Percentiles rank a stretch among this genome's conserved stretches.
These are phyloP conservation scores for Metschnikowia shivogae DNA, from an alignment of 805 yeast genomes.

Conservation along the genomic window DNA sequence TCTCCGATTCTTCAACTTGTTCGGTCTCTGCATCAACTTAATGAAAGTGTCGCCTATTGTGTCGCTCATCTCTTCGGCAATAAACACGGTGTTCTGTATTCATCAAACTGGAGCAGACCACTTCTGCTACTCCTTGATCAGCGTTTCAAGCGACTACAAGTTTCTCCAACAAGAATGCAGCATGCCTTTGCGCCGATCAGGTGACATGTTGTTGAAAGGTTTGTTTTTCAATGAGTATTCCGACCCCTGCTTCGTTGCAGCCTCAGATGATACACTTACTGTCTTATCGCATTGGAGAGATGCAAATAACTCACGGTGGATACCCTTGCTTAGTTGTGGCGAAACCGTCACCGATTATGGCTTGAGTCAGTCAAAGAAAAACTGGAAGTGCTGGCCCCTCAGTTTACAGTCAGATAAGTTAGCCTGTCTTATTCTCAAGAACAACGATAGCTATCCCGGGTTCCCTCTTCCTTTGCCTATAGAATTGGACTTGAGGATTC, in stretches of 20 bases:
- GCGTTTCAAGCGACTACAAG: slow-evolving; percentile 39
- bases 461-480: slow-evolving; percentile 84
- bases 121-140: slow-evolving; percentile 47
- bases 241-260: slow-evolving; percentile 80
- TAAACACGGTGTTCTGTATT: slow-evolving; percentile 49
- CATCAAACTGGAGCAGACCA: slow-evolving; percentile 30
- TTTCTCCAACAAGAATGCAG: slow-evolving; percentile 37
- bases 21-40: slow-evolving; percentile 68
- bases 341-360: slow-evolving; percentile 43
- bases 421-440: slow-evolving; percentile 71
- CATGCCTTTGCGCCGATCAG: slow-evolving; percentile 28
- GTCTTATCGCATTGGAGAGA: slow-evolving; percentile 77
- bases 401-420: slow-evolving; percentile 70
- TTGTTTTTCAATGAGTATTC: slow-evolving; percentile 84
- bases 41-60: slow-evolving; percentile 72
- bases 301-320: slow-evolving; percentile 75
- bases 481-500: slow-evolving; percentile 68
- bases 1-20: slow-evolving; percentile 62
- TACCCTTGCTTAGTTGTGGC: slow-evolving; percentile 69
- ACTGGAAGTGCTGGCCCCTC: slow-evolving; percentile 81
- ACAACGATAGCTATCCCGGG: slow-evolving; percentile 59
- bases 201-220: slow-evolving; percentile 49
- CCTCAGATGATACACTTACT: slow-evolving; percentile 68
- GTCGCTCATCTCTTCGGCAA: slow-evolving; percentile 60
- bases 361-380: slow-evolving; percentile 43